Conservation (phyloP, 2,329 filamentous ascomycete genomes). For the Talaromyces sp. region DNA sequence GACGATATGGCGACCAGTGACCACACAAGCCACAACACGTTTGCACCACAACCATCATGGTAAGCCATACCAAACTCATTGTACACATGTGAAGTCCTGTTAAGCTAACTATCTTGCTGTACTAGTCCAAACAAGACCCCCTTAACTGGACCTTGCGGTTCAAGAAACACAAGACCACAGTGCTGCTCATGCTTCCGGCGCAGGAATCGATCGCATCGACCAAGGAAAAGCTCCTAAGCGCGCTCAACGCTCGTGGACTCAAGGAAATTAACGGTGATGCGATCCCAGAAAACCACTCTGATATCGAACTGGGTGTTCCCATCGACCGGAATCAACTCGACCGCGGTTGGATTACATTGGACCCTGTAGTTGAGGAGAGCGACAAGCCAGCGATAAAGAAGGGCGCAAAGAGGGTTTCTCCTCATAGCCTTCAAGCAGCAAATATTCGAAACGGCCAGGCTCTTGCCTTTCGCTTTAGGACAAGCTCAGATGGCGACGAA, state of each 20-base stretch:
- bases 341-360: conserved; percentile 47
- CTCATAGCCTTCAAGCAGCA: conserved; percentile 20
- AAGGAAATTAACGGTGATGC: conserved; percentile 33
- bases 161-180: conserved; percentile 67
- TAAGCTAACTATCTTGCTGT: neutral
- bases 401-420: conserved; percentile 18
- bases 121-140: conserved; percentile 31
- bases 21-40: neutral
- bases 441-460: conserved; percentile 26
- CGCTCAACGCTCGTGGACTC: conserved; percentile 47
- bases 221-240: conserved; percentile 54
- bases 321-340: conserved; percentile 45
- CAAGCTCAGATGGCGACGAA: conserved; percentile 12
- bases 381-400: conserved; percentile 12
- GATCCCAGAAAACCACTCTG: conserved; percentile 34
- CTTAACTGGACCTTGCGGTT: conserved; percentile 63
- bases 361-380: conserved; percentile 27
- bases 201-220: conserved; percentile 54
- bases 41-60: conserved; percentile 11
- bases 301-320: conserved; percentile 46
- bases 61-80: conserved; percentile 3
- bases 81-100: neutral
- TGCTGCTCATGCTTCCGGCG: conserved; percentile 63
- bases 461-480: conserved; percentile 33
- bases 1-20: neutral